These are phyloP conservation scores for Suillus paluster DNA, from an alignment of 768 basidiomycete genomes.

Conservation along the genomic window DNA sequence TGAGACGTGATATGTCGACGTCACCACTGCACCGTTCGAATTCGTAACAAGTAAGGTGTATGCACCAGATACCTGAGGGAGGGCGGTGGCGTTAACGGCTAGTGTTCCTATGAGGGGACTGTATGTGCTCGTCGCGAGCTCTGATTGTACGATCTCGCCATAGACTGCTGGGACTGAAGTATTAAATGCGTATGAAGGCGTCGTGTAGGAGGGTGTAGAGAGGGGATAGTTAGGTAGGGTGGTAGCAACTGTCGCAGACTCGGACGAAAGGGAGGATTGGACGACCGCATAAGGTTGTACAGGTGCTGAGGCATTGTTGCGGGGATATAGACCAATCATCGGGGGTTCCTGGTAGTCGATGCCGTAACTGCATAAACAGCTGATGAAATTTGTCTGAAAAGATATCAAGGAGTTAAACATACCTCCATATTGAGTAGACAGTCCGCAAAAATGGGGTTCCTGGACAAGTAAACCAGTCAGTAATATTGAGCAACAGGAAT, in stretches of 20 bases:
- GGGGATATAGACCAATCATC: conserved; percentile 75
- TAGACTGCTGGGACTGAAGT: conserved; percentile 59
- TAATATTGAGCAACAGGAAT: neutral
- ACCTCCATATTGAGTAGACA: conserved; percentile 83
- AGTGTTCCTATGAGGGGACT: conserved; percentile 53
- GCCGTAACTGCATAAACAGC: conserved; percentile 57
- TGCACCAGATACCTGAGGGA: conserved; percentile 59
- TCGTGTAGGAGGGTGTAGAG: conserved; percentile 64
- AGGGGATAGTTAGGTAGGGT: conserved; percentile 74
- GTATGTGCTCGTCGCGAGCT: conserved; percentile 76
- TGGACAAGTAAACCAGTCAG: conserved; percentile 23
- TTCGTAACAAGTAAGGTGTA: conserved; percentile 64
- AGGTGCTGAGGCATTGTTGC: conserved; percentile 49
- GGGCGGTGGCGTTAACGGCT: conserved; percentile 50
- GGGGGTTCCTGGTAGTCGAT: conserved; percentile 77
- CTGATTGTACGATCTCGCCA: conserved; percentile 61
- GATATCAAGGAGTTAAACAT: conserved; percentile 8
- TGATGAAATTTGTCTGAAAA: conserved; percentile 3
- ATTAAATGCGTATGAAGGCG: conserved; percentile 71
- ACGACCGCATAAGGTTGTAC: conserved; percentile 47
- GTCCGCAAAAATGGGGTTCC: conserved; percentile 72
- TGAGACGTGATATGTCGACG: conserved; percentile 54
- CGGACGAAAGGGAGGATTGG: conserved; percentile 58
- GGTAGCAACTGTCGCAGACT: conserved; percentile 67
- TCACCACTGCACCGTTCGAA: conserved; percentile 53